These are phyloP conservation scores for Pyrrhoderma lamaoense DNA, from an alignment of 1,284 basidiomycete genomes.

Conservation along the genomic window DNA sequence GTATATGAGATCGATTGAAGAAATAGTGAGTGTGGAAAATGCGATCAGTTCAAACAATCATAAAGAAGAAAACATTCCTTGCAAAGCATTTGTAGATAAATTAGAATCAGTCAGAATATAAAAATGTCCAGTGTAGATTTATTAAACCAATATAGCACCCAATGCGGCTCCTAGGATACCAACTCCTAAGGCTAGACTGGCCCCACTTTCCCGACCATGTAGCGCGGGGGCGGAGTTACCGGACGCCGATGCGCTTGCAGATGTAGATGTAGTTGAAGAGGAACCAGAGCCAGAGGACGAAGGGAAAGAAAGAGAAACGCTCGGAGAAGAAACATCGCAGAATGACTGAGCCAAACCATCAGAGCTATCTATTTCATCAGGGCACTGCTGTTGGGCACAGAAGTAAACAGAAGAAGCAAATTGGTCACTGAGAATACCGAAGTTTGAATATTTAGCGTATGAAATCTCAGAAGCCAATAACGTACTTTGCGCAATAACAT, in stretches of 20 bases:
- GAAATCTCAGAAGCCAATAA: slow-evolving; percentile 11
- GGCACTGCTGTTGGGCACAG: slow-evolving; percentile 25
- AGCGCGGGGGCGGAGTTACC: neutral
- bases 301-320: slow-evolving; percentile 27
- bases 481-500: slow-evolving; percentile 25
- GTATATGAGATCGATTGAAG: no score
- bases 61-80: no score
- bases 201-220: neutral
- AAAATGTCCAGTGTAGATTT: no score
- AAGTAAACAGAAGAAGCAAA: slow-evolving; percentile 17
- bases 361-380: slow-evolving; percentile 22
- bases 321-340: slow-evolving; percentile 26
- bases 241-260: neutral
- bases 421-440: neutral
- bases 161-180: neutral
- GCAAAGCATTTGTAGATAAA: no score
- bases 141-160: no score
- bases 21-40: no score
- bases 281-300: slow-evolving; percentile 11
- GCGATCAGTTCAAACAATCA: no score
- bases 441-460: no score
- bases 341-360: slow-evolving; percentile 27
- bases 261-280: neutral
- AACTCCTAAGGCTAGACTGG: neutral
- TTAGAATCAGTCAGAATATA: no score